phyloP scores from a whole-genome alignment of 371 early-diverging fungal genomes.

The Actinomucor elegans region DNA sequence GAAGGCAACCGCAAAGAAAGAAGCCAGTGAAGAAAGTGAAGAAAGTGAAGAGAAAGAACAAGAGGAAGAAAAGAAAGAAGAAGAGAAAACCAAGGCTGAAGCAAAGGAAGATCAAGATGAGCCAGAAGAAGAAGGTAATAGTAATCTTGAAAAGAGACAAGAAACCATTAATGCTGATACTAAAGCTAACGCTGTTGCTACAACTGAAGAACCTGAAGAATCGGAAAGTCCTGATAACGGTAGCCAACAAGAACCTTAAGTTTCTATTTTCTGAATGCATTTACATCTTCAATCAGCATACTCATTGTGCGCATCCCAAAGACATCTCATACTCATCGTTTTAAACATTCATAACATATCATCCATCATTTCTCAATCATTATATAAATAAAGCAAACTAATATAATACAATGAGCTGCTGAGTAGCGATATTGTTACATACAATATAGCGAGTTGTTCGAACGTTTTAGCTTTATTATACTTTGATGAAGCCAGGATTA shows the following conservation, averaged over 20 bases:
- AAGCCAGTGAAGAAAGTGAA: neutral
- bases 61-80: slow-evolving; percentile 7
- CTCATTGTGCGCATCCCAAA: too few relatives aligned
- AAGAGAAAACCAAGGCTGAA: slow-evolving; percentile 6
- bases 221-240: neutral
- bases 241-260: slow-evolving; percentile 7
- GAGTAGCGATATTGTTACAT: too few relatives aligned
- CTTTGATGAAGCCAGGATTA: too few relatives aligned
- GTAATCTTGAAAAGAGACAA: slow-evolving; percentile 4
- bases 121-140: slow-evolving; percentile 11
- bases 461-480: too few relatives aligned
- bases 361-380: too few relatives aligned
- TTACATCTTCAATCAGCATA: neutral
- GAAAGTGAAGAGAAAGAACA: slow-evolving; percentile 6
- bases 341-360: too few relatives aligned
- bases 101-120: slow-evolving; percentile 2
- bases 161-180: neutral
- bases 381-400: too few relatives aligned
- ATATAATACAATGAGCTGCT: too few relatives aligned
- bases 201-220: slow-evolving; percentile 4
- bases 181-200: slow-evolving; percentile 1
- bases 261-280: too few relatives aligned
- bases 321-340: too few relatives aligned
- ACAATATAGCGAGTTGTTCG: too few relatives aligned
- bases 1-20: neutral